A percentile compares a stretch with the other conserved stretches of the same genome.
Evolutionary conservation across 2,329 filamentous ascomycete species (phyloP).

Genomic region (Cladosporium sphaerospermum): DNA sequence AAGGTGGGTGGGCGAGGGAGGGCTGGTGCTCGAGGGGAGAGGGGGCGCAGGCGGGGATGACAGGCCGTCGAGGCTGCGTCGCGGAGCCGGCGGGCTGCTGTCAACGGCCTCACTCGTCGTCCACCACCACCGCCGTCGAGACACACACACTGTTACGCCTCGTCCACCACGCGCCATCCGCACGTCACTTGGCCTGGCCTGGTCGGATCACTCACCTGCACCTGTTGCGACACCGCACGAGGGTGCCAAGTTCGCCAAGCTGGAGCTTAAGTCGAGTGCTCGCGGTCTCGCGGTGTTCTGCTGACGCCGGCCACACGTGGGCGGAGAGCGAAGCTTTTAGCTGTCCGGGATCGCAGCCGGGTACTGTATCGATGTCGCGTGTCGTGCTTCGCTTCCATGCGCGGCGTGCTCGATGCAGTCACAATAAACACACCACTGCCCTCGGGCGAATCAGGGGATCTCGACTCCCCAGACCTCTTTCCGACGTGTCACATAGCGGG

Average conservation of each 20-base stretch:
- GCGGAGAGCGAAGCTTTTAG: neutral
- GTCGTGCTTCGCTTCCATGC: too few species aligned
- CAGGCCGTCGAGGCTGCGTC: too few species aligned
- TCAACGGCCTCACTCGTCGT: too few species aligned
- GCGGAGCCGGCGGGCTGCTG: too few species aligned
- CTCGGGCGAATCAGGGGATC: too few species aligned
- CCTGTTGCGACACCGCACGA: conserved; percentile 2
- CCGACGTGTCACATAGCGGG: conserved; percentile 3
- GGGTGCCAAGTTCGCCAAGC: conserved; percentile 9
- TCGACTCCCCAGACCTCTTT: neutral
- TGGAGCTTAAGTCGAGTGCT: conserved; percentile 2
- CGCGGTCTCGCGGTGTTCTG: neutral
- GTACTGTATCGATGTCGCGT: neutral
- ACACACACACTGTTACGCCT: too few species aligned
- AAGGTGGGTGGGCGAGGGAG: too few species aligned
- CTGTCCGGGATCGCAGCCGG: neutral
- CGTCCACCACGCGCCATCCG: too few species aligned
- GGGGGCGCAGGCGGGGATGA: too few species aligned
- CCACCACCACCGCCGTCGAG: too few species aligned
- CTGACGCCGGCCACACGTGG: neutral
- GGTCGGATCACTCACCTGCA: conserved; percentile 9
- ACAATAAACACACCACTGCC: neutral
- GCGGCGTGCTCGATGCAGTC: neutral
- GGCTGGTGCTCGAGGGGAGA: too few species aligned
- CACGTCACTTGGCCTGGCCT: too few species aligned